Evolutionary conservation across 306 rosid species (phyloP), one percentile per base, ranked within the genome.

Genomic region (Acacia melanoxylon): DNA sequence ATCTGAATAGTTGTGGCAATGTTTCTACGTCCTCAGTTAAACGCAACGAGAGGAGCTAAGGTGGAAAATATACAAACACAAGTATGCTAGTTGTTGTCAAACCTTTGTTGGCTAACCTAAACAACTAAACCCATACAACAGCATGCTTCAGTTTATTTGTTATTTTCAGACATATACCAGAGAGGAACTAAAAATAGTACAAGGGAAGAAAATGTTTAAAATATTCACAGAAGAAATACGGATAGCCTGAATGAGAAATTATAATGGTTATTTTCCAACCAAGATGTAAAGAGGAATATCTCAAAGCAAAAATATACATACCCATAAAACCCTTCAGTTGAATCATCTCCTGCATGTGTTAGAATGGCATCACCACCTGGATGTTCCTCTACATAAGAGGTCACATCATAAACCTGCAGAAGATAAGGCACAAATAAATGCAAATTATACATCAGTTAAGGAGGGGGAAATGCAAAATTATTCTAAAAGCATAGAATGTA

Each of bases 331-430:
- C 98, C 97, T 86, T 88, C 89, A 24, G 97, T 94, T 81, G 98
- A 87, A 85, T 92, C 96, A 80, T 87, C 96, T 79, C 99, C 99
- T 10, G 99, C 97, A 80, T 95, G 97, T 56, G 89, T 82, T 70
- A 93, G 86, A 86, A 95, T 95, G 83, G 99, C 96, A 86, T 95
- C 99, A 56, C 99, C 99, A 68, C 99, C 99, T 4, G 99, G 99
- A 86, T 95, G 99, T 85, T 92, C 99, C 80, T 95, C 99, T 61
- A 95, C 98, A 45, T 95, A 93, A 33, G 99, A 81, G 80, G 97
- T 93, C 56, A 95, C 92, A 83, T 95, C 97, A 76, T 88, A 95
- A 37, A 95, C 99, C 99, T 95, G 70, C 59, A 70, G 49, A 41
- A 74, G 66, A 83, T 29, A 10, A 78, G 74, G 45, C 6, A 51